These are phyloP conservation scores for Leccinum fibrillosum DNA, from an alignment of 768 basidiomycete species.

Conservation along the genomic window DNA sequence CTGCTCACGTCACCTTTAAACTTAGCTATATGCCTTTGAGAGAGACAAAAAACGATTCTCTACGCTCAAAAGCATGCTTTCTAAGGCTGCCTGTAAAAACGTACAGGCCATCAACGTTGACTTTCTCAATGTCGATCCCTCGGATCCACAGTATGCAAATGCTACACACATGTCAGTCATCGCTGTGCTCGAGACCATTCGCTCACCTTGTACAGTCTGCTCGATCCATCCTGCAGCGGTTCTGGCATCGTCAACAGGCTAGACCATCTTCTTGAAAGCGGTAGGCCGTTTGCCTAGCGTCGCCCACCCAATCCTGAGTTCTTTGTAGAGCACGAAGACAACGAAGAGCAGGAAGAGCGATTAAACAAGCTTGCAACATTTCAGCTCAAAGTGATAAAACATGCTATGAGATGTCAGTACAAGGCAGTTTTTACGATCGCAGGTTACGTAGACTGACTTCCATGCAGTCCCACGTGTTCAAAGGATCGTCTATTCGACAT, in stretches of 20 bases:
- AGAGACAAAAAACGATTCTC: constrained; percentile 76
- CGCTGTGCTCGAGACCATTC: neutral
- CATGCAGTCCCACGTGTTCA: constrained; percentile 66
- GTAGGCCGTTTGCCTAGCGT: constrained; percentile 35
- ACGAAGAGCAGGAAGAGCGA: constrained; percentile 59
- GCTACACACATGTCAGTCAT: constrained; percentile 83
- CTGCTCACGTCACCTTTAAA: neutral
- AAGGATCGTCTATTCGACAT: constrained; percentile 96
- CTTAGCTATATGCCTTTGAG: constrained; percentile 84
- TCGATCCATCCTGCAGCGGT: constrained; percentile 96
- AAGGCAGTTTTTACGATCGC: constrained; percentile 21
- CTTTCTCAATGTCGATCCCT: constrained; percentile 78
- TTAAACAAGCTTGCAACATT: constrained; percentile 83
- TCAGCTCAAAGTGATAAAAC: constrained; percentile 86
- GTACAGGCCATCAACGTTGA: constrained; percentile 73
- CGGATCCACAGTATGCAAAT: constrained; percentile 52
- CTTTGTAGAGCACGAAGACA: constrained; percentile 52
- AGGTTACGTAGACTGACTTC: constrained; percentile 7
- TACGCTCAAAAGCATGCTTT: constrained; percentile 82
- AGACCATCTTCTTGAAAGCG: constrained; percentile 77
- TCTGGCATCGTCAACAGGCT: constrained; percentile 90
- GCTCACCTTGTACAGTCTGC: constrained; percentile 48
- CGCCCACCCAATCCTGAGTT: constrained; percentile 1
- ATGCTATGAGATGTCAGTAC: constrained; percentile 86
- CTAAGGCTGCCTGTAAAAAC: constrained; percentile 81